Evolutionary conservation across 1,139 yeast genomes (phyloP), one percentile per base, ranked within the genome.

Genomic region (Kodamaea plutei): DNA sequence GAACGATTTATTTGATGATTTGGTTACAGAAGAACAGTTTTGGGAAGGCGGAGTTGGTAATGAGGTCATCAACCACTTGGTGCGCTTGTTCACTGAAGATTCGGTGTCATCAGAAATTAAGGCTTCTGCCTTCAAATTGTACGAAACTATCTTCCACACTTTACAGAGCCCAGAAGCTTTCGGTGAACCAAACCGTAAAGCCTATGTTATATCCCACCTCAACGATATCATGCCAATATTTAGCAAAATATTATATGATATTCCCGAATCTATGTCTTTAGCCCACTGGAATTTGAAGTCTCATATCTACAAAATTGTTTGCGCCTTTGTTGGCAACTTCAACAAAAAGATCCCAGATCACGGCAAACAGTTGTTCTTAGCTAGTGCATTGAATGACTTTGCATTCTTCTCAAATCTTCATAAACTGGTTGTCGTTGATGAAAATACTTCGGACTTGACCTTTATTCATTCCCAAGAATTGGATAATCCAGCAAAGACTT

Each of bases 1-100:
- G 40, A 78, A 76, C 42, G 96, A 89, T 38, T 66, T 91, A 20
- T 80, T 88, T 41, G 93, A 84, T 50, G 96, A 89, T 48, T 69
- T 88, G 33, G 77, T 91, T 21, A 74, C 91, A 1, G 96, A 87
- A 35, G 87, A 80, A 25, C 93, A 85, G 55, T 89, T 89, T 50
- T 84, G 88, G 68, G 80, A 76, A 35, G 80, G 78, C 7, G 84
- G 84, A 1, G 65, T 80, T 21, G 89, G 88, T 1, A 41, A 53
- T 17, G 66, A 66, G 29, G 65, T 84, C 1, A 61, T 78, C 21
- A 52, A 61, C 18, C 73, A 74, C 40, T 60, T 79, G 44, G 47
- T 67, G 38, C 43, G 50, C 24, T 50, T 79, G 10, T 52, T 80
- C 24, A 36, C 52, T 4, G 52, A 54, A 20, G 38, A 50, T 0